phyloP scores from a whole-genome alignment of 2,329 filamentous ascomycete genomes.

The Claviceps paspali region DNA sequence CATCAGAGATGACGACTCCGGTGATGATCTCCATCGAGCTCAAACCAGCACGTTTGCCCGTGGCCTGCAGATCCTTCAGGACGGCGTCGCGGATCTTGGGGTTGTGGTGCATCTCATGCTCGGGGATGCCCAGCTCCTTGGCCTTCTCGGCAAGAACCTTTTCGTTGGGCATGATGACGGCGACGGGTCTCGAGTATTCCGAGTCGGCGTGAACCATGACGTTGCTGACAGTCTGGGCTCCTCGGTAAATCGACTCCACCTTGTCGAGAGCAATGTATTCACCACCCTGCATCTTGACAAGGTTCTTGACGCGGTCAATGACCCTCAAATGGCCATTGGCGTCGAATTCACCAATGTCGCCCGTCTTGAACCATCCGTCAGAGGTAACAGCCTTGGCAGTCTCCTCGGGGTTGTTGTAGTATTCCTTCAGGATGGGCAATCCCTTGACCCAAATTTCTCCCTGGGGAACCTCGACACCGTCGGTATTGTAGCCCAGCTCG shows the following conservation, averaged over 20 bases:
- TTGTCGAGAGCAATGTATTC: slow-evolving; percentile 97
- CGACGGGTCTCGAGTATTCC: slow-evolving; percentile 63
- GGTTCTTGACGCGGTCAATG: slow-evolving; percentile 95
- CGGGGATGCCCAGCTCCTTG: slow-evolving; percentile 44
- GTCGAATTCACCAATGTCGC: slow-evolving; percentile 87
- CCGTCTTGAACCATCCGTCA: slow-evolving; percentile 95
- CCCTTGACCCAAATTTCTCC: slow-evolving; percentile 89
- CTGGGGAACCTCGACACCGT: slow-evolving; percentile 56
- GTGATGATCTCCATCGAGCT: slow-evolving; percentile 58
- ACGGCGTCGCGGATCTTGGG: slow-evolving; percentile 46
- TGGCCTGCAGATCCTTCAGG: slow-evolving; percentile 51
- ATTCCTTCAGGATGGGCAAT: slow-evolving; percentile 55
- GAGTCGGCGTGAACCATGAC: slow-evolving; percentile 74
- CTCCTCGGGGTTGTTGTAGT: slow-evolving; percentile 77
- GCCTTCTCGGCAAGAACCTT: slow-evolving; percentile 46
- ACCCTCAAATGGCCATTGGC: slow-evolving; percentile 64
- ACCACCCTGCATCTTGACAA: slow-evolving; percentile 88
- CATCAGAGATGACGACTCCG: slow-evolving; percentile 63
- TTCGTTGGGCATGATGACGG: slow-evolving; percentile 59
- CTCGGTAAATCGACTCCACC: slow-evolving; percentile 81
- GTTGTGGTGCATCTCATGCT: slow-evolving; percentile 52
- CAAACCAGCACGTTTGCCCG: slow-evolving; percentile 52
- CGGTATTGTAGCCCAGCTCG: slow-evolving; percentile 72
- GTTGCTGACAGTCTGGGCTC: slow-evolving; percentile 63
- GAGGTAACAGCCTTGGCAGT: slow-evolving; percentile 61